These are phyloP conservation scores for Bonia amplexicaulis DNA, from an alignment of 176 grass and related monocot genomes.

Conservation along the genomic window DNA sequence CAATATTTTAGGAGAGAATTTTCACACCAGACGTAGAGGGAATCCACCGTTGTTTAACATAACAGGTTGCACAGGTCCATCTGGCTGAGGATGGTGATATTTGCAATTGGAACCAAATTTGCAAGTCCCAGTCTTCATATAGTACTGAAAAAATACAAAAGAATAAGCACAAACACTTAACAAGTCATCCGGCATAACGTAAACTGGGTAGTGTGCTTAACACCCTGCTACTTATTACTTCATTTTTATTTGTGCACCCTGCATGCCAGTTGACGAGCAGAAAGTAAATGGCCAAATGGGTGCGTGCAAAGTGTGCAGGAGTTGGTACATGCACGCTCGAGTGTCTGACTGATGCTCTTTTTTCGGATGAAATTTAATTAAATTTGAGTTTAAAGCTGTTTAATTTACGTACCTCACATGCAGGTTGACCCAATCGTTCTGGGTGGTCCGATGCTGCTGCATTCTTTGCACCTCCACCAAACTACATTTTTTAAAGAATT, in stretches of 20 bases:
- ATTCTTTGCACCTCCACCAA: conserved; percentile 48
- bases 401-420: conserved; percentile 63
- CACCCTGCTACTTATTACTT: not conserved
- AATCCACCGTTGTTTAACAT: conserved; percentile 76
- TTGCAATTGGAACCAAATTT: conserved; percentile 89
- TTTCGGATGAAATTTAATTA: not conserved
- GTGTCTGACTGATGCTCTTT: not conserved
- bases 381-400: conserved; percentile 15
- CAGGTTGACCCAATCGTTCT: conserved; percentile 66
- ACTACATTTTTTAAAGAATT: conserved; percentile 19
- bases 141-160: conserved; percentile 58
- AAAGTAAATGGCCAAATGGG: conserved; percentile 9
- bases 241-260: not conserved
- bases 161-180: not conserved
- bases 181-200: conserved; percentile 11
- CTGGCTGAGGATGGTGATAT: conserved; percentile 92
- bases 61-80: conserved; percentile 47
- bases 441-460: conserved; percentile 49
- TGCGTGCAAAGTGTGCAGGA: conserved; percentile 25
- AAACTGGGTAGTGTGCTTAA: not conserved
- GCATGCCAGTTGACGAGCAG: not conserved
- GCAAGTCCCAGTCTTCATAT: conserved; percentile 86
- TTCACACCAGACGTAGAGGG: conserved; percentile 62
- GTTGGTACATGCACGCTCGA: conserved; percentile 4
- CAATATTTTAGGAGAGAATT: conserved; percentile 19